Conservation (phyloP, 345 rosid species). For the Aegle marmelos region DNA sequence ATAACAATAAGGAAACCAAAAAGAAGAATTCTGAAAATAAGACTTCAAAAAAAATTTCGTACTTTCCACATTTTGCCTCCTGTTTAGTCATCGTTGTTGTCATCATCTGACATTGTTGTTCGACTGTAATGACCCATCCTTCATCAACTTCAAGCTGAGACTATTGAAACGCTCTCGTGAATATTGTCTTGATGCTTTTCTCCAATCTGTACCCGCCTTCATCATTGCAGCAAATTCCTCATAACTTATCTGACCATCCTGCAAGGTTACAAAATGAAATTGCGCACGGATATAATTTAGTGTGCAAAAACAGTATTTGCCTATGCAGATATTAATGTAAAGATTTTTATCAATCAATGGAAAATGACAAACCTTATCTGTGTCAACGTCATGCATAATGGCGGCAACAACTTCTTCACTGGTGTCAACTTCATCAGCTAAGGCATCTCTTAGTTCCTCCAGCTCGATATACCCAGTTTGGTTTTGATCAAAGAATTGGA, state of each 20-base stretch:
- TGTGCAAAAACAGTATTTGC: not conserved
- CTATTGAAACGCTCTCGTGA: conserved; percentile 87
- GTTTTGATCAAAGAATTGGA: conserved; percentile 72
- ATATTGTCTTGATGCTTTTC: conserved; percentile 95
- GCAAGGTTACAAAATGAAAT: conserved; percentile 7
- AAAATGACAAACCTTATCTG: conserved; percentile 67
- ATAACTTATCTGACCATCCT: conserved; percentile 93
- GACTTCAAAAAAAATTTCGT: not conserved
- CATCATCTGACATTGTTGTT: conserved; percentile 29
- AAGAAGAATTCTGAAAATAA: conserved; percentile 8
- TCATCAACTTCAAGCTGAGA: conserved; percentile 75
- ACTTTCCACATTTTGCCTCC: not conserved
- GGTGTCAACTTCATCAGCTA: conserved; percentile 68
- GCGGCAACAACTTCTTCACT: conserved; percentile 77
- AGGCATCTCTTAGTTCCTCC: conserved; percentile 74
- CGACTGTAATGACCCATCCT: conserved; percentile 71
- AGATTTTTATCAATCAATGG: not conserved
- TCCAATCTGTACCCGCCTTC: conserved; percentile 98
- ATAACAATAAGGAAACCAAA: not conserved
- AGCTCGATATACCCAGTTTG: conserved; percentile 79
- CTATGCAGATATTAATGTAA: not conserved
- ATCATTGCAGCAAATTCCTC: conserved; percentile 89
- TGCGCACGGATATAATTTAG: not conserved
- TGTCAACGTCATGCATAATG: conserved; percentile 91
- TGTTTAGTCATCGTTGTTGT: conserved; percentile 13